Evolutionary conservation across 2,329 filamentous ascomycete species (phyloP).

Genomic region (Colletotrichum sp.): DNA sequence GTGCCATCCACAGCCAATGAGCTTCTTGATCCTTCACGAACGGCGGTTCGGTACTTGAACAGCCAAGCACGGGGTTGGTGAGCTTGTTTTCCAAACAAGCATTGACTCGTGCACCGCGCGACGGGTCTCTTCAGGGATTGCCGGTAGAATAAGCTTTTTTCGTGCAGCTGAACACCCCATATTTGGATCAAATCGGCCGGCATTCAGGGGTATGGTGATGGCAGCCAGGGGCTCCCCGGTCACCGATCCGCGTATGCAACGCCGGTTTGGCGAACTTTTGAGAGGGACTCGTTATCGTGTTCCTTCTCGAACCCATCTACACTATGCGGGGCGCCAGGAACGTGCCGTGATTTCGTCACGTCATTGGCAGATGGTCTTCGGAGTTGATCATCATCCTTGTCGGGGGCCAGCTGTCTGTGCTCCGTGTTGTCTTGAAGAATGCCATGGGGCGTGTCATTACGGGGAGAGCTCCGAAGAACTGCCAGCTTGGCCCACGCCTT

Average conservation of each 20-base stretch:
- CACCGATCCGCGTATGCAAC: neutral
- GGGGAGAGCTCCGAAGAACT: neutral
- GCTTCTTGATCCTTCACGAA: neutral
- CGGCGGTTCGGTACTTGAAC: neutral
- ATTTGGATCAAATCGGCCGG: neutral
- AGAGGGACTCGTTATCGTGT: neutral
- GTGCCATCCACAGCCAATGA: neutral
- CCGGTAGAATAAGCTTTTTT: neutral
- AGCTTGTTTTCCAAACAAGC: slow-evolving; percentile 6
- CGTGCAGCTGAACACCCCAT: neutral
- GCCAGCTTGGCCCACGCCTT: neutral
- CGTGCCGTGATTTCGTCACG: neutral
- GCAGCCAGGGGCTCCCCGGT: neutral
- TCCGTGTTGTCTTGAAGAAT: neutral
- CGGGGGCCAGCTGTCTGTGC: neutral
- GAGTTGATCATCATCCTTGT: neutral
- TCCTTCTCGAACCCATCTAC: neutral
- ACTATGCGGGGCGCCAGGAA: neutral
- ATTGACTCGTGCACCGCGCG: slow-evolving; percentile 4
- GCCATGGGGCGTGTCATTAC: neutral
- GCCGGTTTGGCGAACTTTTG: neutral
- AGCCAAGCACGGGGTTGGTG: neutral
- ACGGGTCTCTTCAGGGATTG: neutral
- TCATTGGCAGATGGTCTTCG: neutral
- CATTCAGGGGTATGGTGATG: neutral